These are phyloP conservation scores for Xylariomycetidae sp. DNA, from an alignment of 2,329 filamentous ascomycete species.

Conservation along the genomic window DNA sequence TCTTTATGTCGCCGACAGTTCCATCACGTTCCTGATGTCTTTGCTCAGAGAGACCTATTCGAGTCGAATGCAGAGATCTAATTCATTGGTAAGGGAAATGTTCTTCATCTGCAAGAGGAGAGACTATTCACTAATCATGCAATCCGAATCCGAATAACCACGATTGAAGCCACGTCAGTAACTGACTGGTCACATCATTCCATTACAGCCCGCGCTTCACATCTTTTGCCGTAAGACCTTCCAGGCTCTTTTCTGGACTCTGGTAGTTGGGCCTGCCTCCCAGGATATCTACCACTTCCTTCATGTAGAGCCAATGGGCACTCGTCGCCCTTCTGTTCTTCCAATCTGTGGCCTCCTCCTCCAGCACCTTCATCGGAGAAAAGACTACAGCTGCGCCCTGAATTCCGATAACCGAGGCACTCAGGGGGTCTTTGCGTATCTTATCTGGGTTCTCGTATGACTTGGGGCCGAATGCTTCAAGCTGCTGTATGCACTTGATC, in stretches of 20 bases:
- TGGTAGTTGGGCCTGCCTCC: constrained; percentile 62
- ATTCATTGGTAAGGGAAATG: too few species aligned
- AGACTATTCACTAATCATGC: too few species aligned
- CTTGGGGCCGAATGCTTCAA: constrained; percentile 71
- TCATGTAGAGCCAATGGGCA: constrained; percentile 81
- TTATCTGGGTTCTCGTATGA: constrained; percentile 50
- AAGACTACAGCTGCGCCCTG: constrained; percentile 88
- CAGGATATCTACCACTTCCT: constrained; percentile 78
- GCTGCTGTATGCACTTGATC: constrained; percentile 89
- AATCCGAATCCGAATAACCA: too few species aligned
- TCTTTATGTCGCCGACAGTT: too few species aligned
- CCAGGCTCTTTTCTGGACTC: constrained; percentile 44
- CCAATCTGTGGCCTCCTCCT: constrained; percentile 89
- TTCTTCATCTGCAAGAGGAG: too few species aligned
- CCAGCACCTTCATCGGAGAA: constrained; percentile 72
- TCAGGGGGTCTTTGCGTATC: constrained; percentile 69
- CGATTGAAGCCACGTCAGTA: too few species aligned
- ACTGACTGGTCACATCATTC: too few species aligned
- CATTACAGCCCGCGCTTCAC: constrained; percentile 56
- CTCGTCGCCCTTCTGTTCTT: constrained; percentile 76
- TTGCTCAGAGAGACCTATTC: too few species aligned
- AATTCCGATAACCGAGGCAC: constrained; percentile 83
- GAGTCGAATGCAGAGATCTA: too few species aligned
- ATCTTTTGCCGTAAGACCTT: constrained; percentile 55
- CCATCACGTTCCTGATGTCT: too few species aligned